Conservation (phyloP, 2,329 filamentous ascomycete genomes). For the Thyridium curvatum region DNA sequence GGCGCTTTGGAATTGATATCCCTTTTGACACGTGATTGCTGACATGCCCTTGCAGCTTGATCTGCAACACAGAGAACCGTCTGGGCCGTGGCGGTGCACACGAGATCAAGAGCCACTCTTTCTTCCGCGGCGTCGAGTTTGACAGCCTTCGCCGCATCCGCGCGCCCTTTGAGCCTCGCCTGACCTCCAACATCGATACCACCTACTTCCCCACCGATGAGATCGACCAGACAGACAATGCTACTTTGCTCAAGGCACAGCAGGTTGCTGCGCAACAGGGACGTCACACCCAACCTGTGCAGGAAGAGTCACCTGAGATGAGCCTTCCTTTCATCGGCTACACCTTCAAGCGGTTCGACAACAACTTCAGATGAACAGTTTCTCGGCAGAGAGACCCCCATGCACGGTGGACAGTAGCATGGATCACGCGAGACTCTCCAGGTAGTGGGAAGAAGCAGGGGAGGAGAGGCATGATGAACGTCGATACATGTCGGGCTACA, state of each 20-base stretch:
- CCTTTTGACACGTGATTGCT: slow-evolving; percentile 1
- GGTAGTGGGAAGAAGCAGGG: too few species aligned
- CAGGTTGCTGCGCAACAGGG: slow-evolving; percentile 58
- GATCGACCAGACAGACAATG: slow-evolving; percentile 94
- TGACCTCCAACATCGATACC: slow-evolving; percentile 90
- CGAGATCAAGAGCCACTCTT: slow-evolving; percentile 89
- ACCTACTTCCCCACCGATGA: slow-evolving; percentile 99
- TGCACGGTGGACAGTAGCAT: slow-evolving; percentile 1
- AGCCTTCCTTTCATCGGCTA: slow-evolving; percentile 94
- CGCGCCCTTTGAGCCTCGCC: slow-evolving; percentile 90
- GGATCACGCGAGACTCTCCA: too few species aligned
- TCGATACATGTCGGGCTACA: too few species aligned
- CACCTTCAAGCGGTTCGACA: slow-evolving; percentile 94
- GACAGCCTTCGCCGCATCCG: slow-evolving; percentile 87
- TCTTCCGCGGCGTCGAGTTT: slow-evolving; percentile 96
- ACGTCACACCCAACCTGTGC: slow-evolving; percentile 33
- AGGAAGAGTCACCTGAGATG: slow-evolving; percentile 85
- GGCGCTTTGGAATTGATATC: not conserved
- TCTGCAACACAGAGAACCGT: slow-evolving; percentile 90
- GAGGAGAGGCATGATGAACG: too few species aligned
- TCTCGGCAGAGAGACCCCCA: too few species aligned
- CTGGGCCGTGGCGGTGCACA: slow-evolving; percentile 80
- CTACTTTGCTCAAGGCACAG: slow-evolving; percentile 78
- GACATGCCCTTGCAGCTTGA: slow-evolving; percentile 55
- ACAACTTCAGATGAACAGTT: slow-evolving; percentile 52